Evolutionary conservation across 2,329 filamentous ascomycete genomes (phyloP).

Genomic region (Epichloe amarillans): DNA sequence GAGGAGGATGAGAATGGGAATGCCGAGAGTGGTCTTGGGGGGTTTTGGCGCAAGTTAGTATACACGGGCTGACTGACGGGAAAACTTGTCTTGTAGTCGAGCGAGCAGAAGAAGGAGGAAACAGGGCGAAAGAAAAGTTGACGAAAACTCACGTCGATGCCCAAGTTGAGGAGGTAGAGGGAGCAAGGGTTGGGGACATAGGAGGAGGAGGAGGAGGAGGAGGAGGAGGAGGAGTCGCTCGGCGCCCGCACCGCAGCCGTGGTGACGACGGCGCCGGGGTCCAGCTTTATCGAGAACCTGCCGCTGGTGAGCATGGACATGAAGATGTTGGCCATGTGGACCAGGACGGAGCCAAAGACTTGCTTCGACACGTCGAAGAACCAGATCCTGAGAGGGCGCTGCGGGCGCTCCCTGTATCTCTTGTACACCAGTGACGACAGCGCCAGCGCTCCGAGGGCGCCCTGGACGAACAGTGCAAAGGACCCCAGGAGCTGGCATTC

Average conservation of each 20-base stretch:
- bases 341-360: conserved; percentile 81
- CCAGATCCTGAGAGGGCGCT: conserved; percentile 91
- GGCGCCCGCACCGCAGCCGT: conserved; percentile 25
- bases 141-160: conserved; percentile 70
- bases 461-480: conserved; percentile 85
- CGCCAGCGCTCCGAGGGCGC: conserved; percentile 69
- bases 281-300: conserved; percentile 55
- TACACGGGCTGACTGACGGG: neutral
- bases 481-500: conserved; percentile 81
- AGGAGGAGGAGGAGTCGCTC: conserved; percentile 28
- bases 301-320: conserved; percentile 95
- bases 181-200: conserved; percentile 87
- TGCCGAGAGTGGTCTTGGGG: conserved; percentile 71
- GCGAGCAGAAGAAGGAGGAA: no score
- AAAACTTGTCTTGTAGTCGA: neutral
- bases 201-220: conserved; percentile 23
- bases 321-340: conserved; percentile 85
- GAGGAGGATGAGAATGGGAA: conserved; percentile 84
- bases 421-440: conserved; percentile 84
- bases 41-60: neutral
- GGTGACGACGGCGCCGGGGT: conserved; percentile 21
- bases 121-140: neutral
- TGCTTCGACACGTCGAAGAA: conserved; percentile 97
- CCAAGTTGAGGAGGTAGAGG: conserved; percentile 88
- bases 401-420: conserved; percentile 80